Evolutionary conservation across 371 early-diverging fungal genomes (phyloP), one percentile per base, ranked within the genome.

Genomic region (Zopfochytrium polystomum): DNA sequence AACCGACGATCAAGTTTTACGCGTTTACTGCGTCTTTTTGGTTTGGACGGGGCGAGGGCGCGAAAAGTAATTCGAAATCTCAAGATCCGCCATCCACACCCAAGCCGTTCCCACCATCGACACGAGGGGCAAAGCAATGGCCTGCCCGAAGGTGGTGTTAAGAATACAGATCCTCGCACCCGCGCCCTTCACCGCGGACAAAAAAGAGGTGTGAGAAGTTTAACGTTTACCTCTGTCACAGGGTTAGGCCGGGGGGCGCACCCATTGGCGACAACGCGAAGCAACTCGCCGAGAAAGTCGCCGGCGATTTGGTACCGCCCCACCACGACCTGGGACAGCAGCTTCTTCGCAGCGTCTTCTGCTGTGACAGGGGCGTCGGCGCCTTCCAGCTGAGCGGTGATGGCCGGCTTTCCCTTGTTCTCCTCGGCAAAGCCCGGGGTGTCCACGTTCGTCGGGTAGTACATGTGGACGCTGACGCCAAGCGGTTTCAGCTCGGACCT

Each of bases 351-450:
- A 15, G 70, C 72, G 31, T 49, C 27, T 18, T 62, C 70, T 18
- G 74, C 55, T 2, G 67, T 52, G 31, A 63, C 62, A 15, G 59
- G 55, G 2, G 33, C 45, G 29, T 50, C 62, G 26, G 65, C 23
- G 45, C 75, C 79, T 49, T 79, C 79, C 52, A 79, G 65, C 43
- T 62, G 47, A 25, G 52, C 56, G 25, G 72, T 75, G 33, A 76
- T 64, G 30, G 56, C 66, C 29, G 79, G 79, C 50, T 79, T 79
- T 11, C 68, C 65, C 53, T 64, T 52, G 57, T 74, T 74, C 60
- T 79, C 79, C n/a, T 60, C 63, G 29, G 31, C 63, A 34, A 55
- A 75, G 3, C 76, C 74, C 9, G 70, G 70, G 22, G 79, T 73
- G 62, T 70, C 68, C 52, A 79, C 74, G 64, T 72, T 74, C 22